Conservation (phyloP, 371 early-diverging fungal species). For the Actinomortierella ambigua region DNA sequence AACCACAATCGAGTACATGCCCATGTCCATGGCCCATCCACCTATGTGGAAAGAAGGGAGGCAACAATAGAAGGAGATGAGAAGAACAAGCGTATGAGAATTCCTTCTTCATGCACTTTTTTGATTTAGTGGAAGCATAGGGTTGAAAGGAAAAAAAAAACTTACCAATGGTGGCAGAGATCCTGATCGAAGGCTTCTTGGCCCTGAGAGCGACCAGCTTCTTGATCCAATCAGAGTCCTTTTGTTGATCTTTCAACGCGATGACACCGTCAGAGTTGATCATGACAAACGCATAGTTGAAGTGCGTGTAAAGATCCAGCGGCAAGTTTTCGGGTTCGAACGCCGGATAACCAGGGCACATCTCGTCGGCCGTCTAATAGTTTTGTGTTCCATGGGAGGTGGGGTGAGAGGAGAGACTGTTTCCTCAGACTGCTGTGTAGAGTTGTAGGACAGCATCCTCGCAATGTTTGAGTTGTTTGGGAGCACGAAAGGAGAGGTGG, state of each 20-base stretch:
- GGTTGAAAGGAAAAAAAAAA: no score
- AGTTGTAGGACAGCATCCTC: no score
- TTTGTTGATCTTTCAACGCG: slow-evolving; percentile 15
- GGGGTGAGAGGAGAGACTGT: background rate
- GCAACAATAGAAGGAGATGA: background rate
- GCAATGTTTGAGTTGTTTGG: background rate
- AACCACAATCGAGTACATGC: slow-evolving; percentile 40
- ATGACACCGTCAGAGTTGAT: slow-evolving; percentile 41
- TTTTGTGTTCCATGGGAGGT: background rate
- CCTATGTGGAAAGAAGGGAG: slow-evolving; percentile 9
- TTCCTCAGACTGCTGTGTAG: no score
- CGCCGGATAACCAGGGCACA: slow-evolving; percentile 36
- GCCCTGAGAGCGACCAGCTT: slow-evolving; percentile 34
- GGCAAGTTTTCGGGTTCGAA: slow-evolving; percentile 31
- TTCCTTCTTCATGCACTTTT: background rate
- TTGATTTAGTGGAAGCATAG: no score
- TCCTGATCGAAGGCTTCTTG: slow-evolving; percentile 29
- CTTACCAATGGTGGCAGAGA: slow-evolving; percentile 34
- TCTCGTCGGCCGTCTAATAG: slow-evolving; percentile 15
- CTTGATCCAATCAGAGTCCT: slow-evolving; percentile 6
- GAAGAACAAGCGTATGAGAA: background rate
- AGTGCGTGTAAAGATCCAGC: slow-evolving; percentile 33
- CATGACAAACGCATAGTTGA: slow-evolving; percentile 42
- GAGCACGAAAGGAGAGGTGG: background rate
- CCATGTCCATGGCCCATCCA: slow-evolving; percentile 48